Evolutionary conservation across 768 basidiomycete species (phyloP).

Genomic region (Saitozyma podzolica): DNA sequence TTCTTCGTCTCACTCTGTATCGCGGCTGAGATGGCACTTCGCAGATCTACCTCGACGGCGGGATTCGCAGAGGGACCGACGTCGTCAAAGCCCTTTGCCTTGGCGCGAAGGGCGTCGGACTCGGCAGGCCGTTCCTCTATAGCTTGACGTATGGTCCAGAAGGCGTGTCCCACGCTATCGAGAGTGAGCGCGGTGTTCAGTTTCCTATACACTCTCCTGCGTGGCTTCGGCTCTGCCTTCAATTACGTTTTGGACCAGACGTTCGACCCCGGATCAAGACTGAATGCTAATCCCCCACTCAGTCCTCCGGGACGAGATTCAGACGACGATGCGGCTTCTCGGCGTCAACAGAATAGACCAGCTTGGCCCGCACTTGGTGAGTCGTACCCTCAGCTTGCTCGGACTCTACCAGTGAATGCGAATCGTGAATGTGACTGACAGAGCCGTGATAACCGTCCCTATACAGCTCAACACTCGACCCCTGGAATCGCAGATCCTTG

Average conservation of each 20-base stretch:
- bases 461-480: conserved; percentile 10
- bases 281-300: neutral
- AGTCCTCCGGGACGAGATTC: conserved; percentile 56
- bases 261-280: too few species aligned
- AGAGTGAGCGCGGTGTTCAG: conserved; percentile 44
- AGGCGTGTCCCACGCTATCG: conserved; percentile 52
- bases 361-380: conserved; percentile 52
- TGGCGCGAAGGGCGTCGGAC: conserved; percentile 52
- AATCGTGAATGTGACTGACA: neutral
- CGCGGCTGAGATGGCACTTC: too few species aligned
- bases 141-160: conserved; percentile 53
- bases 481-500: conserved; percentile 11
- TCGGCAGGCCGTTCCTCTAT: conserved; percentile 55
- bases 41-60: conserved; percentile 80
- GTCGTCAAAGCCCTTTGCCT: conserved; percentile 86
- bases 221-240: neutral
- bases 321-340: conserved; percentile 54
- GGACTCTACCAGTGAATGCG: too few species aligned
- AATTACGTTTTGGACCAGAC: neutral
- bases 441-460: neutral
- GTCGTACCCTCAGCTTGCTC: too few species aligned
- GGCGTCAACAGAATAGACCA: conserved; percentile 54
- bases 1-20: neutral
- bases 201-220: neutral
- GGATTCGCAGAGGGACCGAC: conserved; percentile 77